Percentiles rank a stretch among this genome's conserved stretches.
Evolutionary conservation across 352 stramenopile species (phyloP).

Genomic region (Phytophthora fragariaefolia): DNA sequence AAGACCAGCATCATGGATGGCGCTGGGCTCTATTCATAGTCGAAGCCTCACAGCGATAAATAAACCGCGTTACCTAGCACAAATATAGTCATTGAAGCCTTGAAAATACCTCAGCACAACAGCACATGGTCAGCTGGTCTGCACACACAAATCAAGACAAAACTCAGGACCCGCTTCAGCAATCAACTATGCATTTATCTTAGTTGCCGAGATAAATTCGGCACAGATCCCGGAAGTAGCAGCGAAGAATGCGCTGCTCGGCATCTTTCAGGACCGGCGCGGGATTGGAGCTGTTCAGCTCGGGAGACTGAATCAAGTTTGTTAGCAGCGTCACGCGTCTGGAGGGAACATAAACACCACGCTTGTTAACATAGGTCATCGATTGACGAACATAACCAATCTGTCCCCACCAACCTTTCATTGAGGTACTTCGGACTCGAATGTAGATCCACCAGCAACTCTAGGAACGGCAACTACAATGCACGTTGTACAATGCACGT

Average conservation of each 20-base stretch:
- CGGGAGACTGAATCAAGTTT: slow-evolving; percentile 82
- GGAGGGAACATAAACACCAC: slow-evolving; percentile 12
- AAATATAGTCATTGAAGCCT: slow-evolving; percentile 18
- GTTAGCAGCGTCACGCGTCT: slow-evolving; percentile 81
- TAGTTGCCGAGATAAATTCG: slow-evolving; percentile 57
- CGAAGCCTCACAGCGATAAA: slow-evolving; percentile 1
- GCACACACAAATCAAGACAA: neutral
- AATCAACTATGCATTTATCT: slow-evolving; percentile 24
- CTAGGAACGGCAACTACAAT: slow-evolving; percentile 76
- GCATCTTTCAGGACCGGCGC: slow-evolving; percentile 66
- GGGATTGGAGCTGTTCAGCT: slow-evolving; percentile 83
- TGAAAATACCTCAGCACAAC: slow-evolving; percentile 12
- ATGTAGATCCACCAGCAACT: slow-evolving; percentile 82
- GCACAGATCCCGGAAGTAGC: slow-evolving; percentile 83
- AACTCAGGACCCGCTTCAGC: neutral
- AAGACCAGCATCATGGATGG: too few relatives aligned
- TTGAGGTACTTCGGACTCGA: slow-evolving; percentile 77
- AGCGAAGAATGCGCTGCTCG: slow-evolving; percentile 82
- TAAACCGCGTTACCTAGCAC: neutral
- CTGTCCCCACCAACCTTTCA: slow-evolving; percentile 51
- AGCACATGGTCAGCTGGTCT: neutral
- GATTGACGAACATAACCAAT: too few relatives aligned
- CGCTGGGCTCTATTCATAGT: slow-evolving; percentile 35
- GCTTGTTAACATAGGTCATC: too few relatives aligned
- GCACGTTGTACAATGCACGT: too few relatives aligned